A percentile compares a stretch with the other conserved stretches of the same genome.
Evolutionary conservation across 495 filamentous ascomycete genomes (phyloP).

Genomic region (Podospora pseudopauciseta): DNA sequence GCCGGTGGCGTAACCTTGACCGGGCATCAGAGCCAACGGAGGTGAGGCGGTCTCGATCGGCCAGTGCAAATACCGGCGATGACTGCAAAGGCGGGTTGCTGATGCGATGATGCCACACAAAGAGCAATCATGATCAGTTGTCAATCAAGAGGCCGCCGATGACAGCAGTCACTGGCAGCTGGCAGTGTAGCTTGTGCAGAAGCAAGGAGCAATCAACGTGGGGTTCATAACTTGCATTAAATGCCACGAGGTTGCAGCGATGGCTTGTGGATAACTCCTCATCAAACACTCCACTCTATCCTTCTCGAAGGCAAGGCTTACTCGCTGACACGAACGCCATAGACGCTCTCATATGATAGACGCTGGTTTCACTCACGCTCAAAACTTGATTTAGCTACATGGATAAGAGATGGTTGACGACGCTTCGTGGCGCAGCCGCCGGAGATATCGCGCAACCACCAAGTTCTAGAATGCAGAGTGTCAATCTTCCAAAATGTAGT

Average conservation of each 20-base stretch:
- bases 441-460: neutral
- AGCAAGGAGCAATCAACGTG: neutral
- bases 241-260: neutral
- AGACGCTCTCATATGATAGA: neutral
- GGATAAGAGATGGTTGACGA: neutral
- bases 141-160: neutral
- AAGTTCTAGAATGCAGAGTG: neutral
- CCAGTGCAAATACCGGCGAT: neutral
- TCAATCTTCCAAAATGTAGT: neutral
- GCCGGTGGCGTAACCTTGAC: neutral
- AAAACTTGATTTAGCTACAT: neutral
- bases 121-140: neutral
- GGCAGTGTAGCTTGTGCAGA: neutral
- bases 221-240: neutral
- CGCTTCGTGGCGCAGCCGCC: neutral
- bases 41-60: neutral
- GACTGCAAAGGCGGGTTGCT: neutral
- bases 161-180: neutral
- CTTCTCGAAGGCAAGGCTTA: neutral
- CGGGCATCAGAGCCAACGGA: neutral
- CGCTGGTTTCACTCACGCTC: neutral
- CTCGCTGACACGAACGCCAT: neutral
- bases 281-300: neutral
- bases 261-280: neutral
- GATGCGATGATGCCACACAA: neutral